Evolutionary conservation across 768 basidiomycete genomes (phyloP), one percentile per base, ranked within the genome.

Genomic region (Suillus clintonianus): DNA sequence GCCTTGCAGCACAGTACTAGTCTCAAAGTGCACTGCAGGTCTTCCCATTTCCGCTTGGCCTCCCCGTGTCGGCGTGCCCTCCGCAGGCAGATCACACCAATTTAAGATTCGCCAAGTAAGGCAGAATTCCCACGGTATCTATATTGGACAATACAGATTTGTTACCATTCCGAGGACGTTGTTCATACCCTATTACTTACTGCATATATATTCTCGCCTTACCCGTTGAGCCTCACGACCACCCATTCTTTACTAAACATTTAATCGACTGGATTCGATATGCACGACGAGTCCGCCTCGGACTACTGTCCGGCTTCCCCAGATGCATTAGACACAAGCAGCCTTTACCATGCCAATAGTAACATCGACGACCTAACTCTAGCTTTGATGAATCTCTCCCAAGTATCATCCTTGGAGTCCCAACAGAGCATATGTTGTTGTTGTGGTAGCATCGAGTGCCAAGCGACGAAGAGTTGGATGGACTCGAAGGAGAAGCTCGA

Each of bases 291-390:
- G 51, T 47, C 62, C 43, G 8, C 53, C 41, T 50, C 65, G 24
- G 65, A 71, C 55, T 76, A 76, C 62, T 76, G 79, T 41, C 79
- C 86, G 58, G 65, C 71, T 22, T 82, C 85, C 5, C 86, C 84
- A 47, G 81, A 81, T 69, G 83, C 87, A 10, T 78, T 82, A n/a
- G 66, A 83, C 64, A 74, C 82, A 11, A 83, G 72, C 71, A 86
- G 82, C 67, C 78, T 86, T 41, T 74, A 85, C 73, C 78, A 82
- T 70, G 82, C 84, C 22, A 82, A 83, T 5, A 83, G 76, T 64
- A 90, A 88, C 58, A 87, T 94, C 74, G 90, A 95, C 78, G 90
- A 94, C 75, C 80, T 95, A 53, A 94, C 91, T 0, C 76, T 83
- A 47, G 90, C 91, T 4, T 74, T 95, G 64, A 80, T 86, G 59